Conservation (phyloP, 2,329 filamentous ascomycete genomes). For the Colletotrichum cordylinicola region DNA sequence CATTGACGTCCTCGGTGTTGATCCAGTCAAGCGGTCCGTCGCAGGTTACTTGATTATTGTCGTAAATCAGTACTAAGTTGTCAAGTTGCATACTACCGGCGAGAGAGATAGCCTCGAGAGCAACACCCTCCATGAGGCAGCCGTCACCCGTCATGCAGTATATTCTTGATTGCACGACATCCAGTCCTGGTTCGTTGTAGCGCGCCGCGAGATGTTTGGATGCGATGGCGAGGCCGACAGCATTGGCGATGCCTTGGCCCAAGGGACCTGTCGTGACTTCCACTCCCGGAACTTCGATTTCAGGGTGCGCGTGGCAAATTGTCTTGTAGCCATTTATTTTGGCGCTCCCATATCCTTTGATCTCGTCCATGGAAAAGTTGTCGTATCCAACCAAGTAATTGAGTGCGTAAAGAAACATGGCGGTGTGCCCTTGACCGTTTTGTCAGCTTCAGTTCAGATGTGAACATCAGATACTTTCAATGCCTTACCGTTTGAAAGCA, state of each 20-base stretch:
- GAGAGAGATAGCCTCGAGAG: constrained; percentile 57
- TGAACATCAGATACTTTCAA: not conserved
- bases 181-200: constrained; percentile 54
- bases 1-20: constrained; percentile 59
- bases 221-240: constrained; percentile 61
- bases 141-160: constrained; percentile 63
- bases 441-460: not conserved
- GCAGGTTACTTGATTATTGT: constrained; percentile 64
- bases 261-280: constrained; percentile 64
- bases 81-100: constrained; percentile 57
- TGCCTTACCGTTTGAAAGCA: constrained; percentile 57
- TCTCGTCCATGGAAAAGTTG: constrained; percentile 56
- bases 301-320: constrained; percentile 57
- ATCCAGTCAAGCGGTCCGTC: constrained; percentile 58
- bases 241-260: constrained; percentile 62
- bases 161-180: constrained; percentile 53
- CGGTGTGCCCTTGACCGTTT: constrained; percentile 44
- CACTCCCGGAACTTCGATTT: constrained; percentile 60
- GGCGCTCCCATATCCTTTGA: constrained; percentile 50
- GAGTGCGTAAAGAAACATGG: constrained; percentile 56
- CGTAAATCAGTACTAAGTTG: constrained; percentile 60
- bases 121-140: constrained; percentile 62
- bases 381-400: constrained; percentile 56
- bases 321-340: constrained; percentile 30
- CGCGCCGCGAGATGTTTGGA: constrained; percentile 56